Percentiles rank a stretch among this genome's conserved stretches.
phyloP scores from a whole-genome alignment of 148 eudicot species.

The Bassia scoparia region DNA sequence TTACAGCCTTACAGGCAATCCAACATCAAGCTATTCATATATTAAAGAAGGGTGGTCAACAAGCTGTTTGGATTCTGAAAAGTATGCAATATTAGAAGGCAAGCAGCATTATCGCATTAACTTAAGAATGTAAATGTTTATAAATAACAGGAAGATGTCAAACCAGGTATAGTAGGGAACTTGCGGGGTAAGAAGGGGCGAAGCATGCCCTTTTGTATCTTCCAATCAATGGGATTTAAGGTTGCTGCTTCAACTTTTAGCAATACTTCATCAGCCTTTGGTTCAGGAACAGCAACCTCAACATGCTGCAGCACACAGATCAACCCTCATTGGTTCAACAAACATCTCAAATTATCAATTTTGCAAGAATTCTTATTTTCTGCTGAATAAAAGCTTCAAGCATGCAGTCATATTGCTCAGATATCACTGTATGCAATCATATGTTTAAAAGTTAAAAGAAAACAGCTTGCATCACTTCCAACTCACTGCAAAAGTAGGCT shows the following conservation, averaged over 20 bases:
- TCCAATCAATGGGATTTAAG: conserved; percentile 76
- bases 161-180: conserved; percentile 70
- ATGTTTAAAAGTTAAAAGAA: not conserved
- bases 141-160: conserved; percentile 22
- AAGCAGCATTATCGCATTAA: not conserved
- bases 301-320: conserved; percentile 60
- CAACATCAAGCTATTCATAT: not conserved
- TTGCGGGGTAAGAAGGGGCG: conserved; percentile 57
- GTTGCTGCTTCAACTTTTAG: conserved; percentile 72
- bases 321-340: not conserved
- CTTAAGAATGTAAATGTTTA: not conserved
- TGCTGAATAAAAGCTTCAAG: too few relatives aligned
- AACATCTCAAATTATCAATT: not conserved
- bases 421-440: not conserved
- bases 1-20: not conserved
- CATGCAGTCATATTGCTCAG: not conserved
- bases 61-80: conserved; percentile 2
- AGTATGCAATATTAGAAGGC: not conserved
- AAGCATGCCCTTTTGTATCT: conserved; percentile 51
- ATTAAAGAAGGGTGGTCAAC: not conserved
- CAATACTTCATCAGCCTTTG: conserved; percentile 57
- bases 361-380: too few relatives aligned
- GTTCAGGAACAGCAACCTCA: conserved; percentile 64
- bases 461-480: too few relatives aligned
- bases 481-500: not conserved